Evolutionary conservation across 805 yeast species (phyloP), one percentile per base, ranked within the genome.

Genomic region (Nakazawaea peltata): DNA sequence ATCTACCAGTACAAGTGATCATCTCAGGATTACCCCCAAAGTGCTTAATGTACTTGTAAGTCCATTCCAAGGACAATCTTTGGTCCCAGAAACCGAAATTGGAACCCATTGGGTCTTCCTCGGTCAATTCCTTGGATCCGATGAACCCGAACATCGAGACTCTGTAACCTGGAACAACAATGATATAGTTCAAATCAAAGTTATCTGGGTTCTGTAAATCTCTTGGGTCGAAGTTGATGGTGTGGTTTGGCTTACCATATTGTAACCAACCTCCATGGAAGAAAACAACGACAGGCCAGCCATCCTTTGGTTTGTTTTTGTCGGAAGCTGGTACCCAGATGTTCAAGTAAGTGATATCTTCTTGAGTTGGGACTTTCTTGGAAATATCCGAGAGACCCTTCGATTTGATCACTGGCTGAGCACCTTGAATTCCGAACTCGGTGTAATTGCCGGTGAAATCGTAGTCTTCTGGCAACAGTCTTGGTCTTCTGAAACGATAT

Each of bases 51-150:
- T 66, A 52, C 36, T 53, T 45, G 33, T 57, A 54, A 4, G 61
- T 61, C 77, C 77, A 71, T 42, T 63, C 61, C 7, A 69, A 44
- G 1, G 68, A 73, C 28, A 53, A 41, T 35, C 63, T 50, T 48
- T 70, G 77, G 47, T 71, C 77, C 61, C 64, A 62, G 34, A 68
- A 53, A 4, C 70, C 71, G 32, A 57, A 57, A 44, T 69, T 48
- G 36, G 47, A 42, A 24, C 36, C 34, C 8, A 18, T 22, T 16
- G 32, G 22, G 26, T 57, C 54, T 22, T 57, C 56, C 26, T 53
- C 61, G 28, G 56, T 32, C 37, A 56, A 44, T 42, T 71, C 67
- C 52, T 59, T 60, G 6, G 55, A 41, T 2, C 63, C 42, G 18
- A 65, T 33, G 41, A 65, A 47, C 40, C 67, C 56, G 55, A 57